Evolutionary conservation across 2,329 filamentous ascomycete species (phyloP).

Genomic region (Penicillium sp.): DNA sequence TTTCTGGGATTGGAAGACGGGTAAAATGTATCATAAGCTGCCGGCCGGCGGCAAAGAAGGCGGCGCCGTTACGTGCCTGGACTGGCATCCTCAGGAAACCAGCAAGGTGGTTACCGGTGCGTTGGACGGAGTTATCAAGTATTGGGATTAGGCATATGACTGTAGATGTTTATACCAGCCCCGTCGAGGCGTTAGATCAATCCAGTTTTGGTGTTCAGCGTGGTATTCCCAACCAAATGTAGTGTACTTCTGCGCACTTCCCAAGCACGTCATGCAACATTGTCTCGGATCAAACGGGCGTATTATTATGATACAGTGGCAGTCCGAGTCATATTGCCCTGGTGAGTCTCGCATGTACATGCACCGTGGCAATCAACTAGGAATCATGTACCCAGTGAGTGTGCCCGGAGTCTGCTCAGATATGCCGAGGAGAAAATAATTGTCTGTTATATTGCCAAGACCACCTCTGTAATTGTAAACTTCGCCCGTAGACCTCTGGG

Average conservation of each 20-base stretch:
- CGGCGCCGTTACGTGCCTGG: slow-evolving; percentile 76
- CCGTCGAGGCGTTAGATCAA: neutral
- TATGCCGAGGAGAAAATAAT: too few species aligned
- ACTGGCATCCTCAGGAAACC: slow-evolving; percentile 97
- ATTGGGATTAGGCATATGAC: slow-evolving; percentile 71
- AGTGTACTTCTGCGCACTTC: neutral
- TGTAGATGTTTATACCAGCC: slow-evolving; percentile 12
- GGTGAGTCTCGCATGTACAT: neutral
- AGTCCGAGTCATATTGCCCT: neutral
- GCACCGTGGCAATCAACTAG: neutral
- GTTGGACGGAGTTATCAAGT: slow-evolving; percentile 81
- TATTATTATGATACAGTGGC: neutral
- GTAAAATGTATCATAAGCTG: slow-evolving; percentile 98
- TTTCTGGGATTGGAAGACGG: slow-evolving; percentile 99
- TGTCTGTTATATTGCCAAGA: too few species aligned
- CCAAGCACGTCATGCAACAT: neutral
- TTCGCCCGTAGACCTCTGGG: too few species aligned
- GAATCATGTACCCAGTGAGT: neutral
- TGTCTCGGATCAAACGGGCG: neutral
- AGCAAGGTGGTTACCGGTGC: slow-evolving; percentile 91
- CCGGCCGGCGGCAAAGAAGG: slow-evolving; percentile 67
- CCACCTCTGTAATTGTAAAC: too few species aligned
- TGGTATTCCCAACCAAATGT: neutral
- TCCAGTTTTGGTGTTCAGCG: neutral
- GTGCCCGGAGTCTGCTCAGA: too few species aligned